Conservation (phyloP, 306 rosid species). For the Lathyrus tuberosus region DNA sequence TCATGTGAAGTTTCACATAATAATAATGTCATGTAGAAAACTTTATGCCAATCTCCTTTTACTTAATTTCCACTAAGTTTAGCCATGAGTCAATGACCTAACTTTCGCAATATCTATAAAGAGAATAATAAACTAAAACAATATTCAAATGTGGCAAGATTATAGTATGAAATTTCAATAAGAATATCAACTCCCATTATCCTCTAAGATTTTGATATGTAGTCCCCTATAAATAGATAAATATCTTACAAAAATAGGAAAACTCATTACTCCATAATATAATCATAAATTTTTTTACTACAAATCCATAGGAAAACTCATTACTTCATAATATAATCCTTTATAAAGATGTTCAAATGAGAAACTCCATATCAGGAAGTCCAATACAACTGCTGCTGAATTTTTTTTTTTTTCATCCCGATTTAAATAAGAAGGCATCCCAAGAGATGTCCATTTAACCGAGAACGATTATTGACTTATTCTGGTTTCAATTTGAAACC, state of each 20-base stretch:
- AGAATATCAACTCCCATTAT: neutral
- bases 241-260: slow-evolving; percentile 4
- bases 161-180: neutral
- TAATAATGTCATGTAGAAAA: neutral
- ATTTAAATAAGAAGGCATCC: no score
- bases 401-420: no score
- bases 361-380: slow-evolving; percentile 9
- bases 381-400: slow-evolving; percentile 21
- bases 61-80: neutral
- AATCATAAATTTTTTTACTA: slow-evolving; percentile 6
- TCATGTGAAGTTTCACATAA: neutral
- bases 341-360: slow-evolving; percentile 14
- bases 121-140: neutral
- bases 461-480: neutral
- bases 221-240: neutral
- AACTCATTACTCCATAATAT: slow-evolving; percentile 4
- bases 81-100: neutral
- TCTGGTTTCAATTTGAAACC: slow-evolving; percentile 22
- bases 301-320: neutral
- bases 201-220: slow-evolving; percentile 6
- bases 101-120: neutral
- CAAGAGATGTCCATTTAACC: no score
- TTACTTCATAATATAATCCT: neutral
- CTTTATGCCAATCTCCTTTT: neutral
- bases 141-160: neutral